Conservation (phyloP, 2,329 filamentous ascomycete genomes). For the Botryotinia globosa region DNA sequence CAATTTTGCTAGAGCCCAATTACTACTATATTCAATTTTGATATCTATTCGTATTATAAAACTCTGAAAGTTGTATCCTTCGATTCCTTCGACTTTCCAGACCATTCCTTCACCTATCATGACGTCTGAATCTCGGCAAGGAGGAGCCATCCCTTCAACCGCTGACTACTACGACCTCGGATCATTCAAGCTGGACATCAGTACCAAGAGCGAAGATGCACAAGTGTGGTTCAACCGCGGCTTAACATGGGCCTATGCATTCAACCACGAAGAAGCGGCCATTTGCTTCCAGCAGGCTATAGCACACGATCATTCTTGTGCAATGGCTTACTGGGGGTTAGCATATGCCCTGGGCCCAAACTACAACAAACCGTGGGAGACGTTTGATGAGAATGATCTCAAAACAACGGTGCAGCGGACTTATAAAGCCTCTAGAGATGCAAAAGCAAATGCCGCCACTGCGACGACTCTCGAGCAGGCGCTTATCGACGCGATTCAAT, state of each 20-base stretch:
- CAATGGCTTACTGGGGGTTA: slow-evolving; percentile 67
- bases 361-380: slow-evolving; percentile 74
- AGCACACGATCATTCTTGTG: slow-evolving; percentile 50
- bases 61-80: no score
- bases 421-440: slow-evolving; percentile 47
- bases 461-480: slow-evolving; percentile 56
- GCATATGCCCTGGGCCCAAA: slow-evolving; percentile 73
- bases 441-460: slow-evolving; percentile 44
- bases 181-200: slow-evolving; percentile 53
- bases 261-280: slow-evolving; percentile 72
- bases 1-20: no score
- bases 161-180: slow-evolving; percentile 51
- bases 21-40: no score
- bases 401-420: slow-evolving; percentile 43
- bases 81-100: no score
- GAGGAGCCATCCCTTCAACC: neutral
- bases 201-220: slow-evolving; percentile 49
- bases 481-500: slow-evolving; percentile 60
- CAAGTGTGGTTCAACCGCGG: slow-evolving; percentile 71
- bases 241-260: slow-evolving; percentile 70
- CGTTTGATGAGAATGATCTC: slow-evolving; percentile 63
- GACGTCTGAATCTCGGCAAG: no score
- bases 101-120: no score
- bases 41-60: no score
- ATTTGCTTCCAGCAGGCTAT: slow-evolving; percentile 63